Conservation (phyloP, 345 rosid species). For the Citrus reticulata region DNA sequence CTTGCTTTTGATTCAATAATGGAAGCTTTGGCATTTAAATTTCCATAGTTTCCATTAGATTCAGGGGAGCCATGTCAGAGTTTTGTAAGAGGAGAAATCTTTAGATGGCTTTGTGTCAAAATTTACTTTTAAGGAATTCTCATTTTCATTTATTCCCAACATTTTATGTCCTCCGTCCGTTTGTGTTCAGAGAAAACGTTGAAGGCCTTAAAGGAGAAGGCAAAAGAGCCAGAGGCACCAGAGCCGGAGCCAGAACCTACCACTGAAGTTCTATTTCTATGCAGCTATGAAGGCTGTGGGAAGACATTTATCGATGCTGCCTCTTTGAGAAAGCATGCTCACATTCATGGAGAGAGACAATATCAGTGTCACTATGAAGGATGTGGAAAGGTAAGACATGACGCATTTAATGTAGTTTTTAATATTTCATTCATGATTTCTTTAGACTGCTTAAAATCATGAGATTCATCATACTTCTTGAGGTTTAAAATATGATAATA, state of each 20-base stretch:
- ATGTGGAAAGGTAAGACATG: slow-evolving; percentile 71
- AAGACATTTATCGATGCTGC: slow-evolving; percentile 94
- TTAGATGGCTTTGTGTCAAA: background rate
- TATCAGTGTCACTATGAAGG: slow-evolving; percentile 73
- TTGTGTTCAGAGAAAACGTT: slow-evolving; percentile 51
- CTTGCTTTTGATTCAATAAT: background rate
- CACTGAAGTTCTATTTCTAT: slow-evolving; percentile 90
- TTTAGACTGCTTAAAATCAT: background rate
- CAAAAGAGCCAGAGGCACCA: slow-evolving; percentile 59
- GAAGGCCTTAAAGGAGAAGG: slow-evolving; percentile 66
- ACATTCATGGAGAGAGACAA: slow-evolving; percentile 93
- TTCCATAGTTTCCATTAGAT: background rate
- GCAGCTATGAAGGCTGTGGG: slow-evolving; percentile 95
- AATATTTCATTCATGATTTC: background rate
- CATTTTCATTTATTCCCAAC: background rate
- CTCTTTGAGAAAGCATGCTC: slow-evolving; percentile 94
- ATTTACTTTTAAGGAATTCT: background rate
- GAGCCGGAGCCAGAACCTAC: slow-evolving; percentile 96
- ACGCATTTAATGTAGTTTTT: background rate
- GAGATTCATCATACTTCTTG: background rate
- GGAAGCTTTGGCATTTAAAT: background rate
- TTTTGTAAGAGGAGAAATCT: background rate
- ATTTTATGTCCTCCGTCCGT: background rate
- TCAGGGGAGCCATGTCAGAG: slow-evolving; percentile 1
- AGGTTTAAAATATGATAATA: background rate